phyloP scores from a whole-genome alignment of 352 stramenopile species.

The Globisporangium nodosum region DNA sequence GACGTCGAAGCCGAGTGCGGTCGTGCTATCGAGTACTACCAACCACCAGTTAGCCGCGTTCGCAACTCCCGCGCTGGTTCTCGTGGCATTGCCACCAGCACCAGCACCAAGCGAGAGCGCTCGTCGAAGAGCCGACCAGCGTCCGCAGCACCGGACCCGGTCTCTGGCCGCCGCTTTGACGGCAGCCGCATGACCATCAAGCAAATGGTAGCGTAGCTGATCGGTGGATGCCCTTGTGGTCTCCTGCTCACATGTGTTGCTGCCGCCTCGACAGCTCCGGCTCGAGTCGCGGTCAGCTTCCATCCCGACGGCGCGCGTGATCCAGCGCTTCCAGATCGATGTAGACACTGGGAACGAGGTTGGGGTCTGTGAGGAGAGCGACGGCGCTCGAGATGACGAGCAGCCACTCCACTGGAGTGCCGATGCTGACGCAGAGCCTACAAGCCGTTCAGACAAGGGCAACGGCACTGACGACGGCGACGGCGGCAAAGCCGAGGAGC shows the following conservation, averaged over 20 bases:
- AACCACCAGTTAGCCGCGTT: not conserved
- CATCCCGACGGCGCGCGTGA: slow-evolving; percentile 30
- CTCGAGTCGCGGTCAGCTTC: slow-evolving; percentile 33
- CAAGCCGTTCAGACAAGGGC: not conserved
- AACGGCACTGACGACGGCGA: not conserved
- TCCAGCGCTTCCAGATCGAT: slow-evolving; percentile 52
- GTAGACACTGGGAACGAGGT: slow-evolving; percentile 33
- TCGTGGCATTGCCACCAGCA: not conserved
- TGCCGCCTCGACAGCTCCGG: slow-evolving; percentile 19
- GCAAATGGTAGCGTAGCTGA: slow-evolving; percentile 31
- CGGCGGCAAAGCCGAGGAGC: slow-evolving; percentile 1
- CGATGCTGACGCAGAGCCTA: not conserved
- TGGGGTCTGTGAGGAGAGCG: not conserved
- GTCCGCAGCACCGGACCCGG: not conserved
- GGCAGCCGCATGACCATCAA: slow-evolving; percentile 63
- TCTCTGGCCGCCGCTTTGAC: slow-evolving; percentile 29
- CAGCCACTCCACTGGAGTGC: not conserved
- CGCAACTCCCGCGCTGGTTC: not conserved
- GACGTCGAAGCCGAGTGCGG: slow-evolving; percentile 49
- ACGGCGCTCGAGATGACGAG: not conserved
- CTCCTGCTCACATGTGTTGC: not conserved
- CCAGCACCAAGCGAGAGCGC: not conserved
- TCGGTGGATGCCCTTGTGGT: not conserved
- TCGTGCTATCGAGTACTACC: slow-evolving; percentile 40
- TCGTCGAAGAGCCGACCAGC: not conserved